Percentiles rank a stretch among this genome's conserved stretches.
Conservation (phyloP, 1,139 yeast genomes). For the Maudiozyma humilis region DNA sequence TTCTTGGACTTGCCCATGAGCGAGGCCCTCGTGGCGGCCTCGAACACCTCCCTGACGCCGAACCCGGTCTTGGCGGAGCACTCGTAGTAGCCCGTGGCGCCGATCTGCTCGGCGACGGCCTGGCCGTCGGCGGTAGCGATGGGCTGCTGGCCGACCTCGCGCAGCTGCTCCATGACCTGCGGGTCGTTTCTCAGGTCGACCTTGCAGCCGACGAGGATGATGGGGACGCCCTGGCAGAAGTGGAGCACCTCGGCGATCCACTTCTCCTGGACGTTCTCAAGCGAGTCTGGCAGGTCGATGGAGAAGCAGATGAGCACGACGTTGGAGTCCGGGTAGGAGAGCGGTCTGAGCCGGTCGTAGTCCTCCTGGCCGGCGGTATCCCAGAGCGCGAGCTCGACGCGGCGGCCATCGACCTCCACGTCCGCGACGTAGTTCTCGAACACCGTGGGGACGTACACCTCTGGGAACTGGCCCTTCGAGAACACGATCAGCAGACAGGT, state of each 20-base stretch:
- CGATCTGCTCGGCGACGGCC: slow-evolving; percentile 76
- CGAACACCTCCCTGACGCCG: slow-evolving; percentile 87
- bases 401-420: slow-evolving; percentile 89
- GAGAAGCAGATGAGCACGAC: slow-evolving; percentile 89
- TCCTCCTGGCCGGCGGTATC: slow-evolving; percentile 99
- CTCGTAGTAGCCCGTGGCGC: slow-evolving; percentile 80
- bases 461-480: slow-evolving; percentile 93
- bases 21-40: slow-evolving; percentile 73
- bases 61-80: slow-evolving; percentile 90
- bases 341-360: slow-evolving; percentile 88
- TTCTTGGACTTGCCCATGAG: slow-evolving; percentile 31
- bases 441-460: slow-evolving; percentile 90
- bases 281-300: slow-evolving; percentile 83
- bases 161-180: slow-evolving; percentile 63
- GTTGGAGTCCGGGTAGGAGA: slow-evolving; percentile 88
- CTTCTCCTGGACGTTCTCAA: slow-evolving; percentile 87
- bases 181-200: slow-evolving; percentile 82
- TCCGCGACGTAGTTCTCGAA: slow-evolving; percentile 93
- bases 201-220: slow-evolving; percentile 88
- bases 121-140: slow-evolving; percentile 76
- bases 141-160: slow-evolving; percentile 68
- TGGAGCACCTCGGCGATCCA: slow-evolving; percentile 93
- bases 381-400: slow-evolving; percentile 91
- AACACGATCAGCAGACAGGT: slow-evolving; percentile 78
- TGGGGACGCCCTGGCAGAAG: slow-evolving; percentile 93